These are phyloP conservation scores for Thraustochytrium sp. DNA, from an alignment of 352 stramenopile genomes.

Conservation along the genomic window DNA sequence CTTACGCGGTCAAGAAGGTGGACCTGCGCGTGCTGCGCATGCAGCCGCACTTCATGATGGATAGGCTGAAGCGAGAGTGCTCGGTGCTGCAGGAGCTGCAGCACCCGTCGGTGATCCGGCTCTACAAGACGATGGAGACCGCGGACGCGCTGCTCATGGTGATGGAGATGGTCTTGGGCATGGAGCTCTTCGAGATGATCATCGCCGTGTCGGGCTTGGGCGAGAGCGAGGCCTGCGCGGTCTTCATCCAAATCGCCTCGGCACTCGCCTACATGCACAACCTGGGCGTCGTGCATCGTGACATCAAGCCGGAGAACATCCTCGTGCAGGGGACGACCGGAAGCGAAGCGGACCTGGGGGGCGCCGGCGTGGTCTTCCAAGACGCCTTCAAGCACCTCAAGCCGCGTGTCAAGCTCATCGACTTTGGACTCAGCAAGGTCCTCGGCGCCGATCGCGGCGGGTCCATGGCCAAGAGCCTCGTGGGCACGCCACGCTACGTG, in stretches of 20 bases:
- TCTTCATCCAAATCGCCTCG: conserved; percentile 49
- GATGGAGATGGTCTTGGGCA: conserved; percentile 55
- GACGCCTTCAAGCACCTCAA: conserved; percentile 48
- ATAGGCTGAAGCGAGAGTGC: conserved; percentile 53
- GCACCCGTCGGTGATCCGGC: conserved; percentile 54
- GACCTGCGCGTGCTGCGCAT: conserved; percentile 56
- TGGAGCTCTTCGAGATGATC: conserved; percentile 58
- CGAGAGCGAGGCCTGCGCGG: conserved; percentile 40
- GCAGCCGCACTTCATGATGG: conserved; percentile 53
- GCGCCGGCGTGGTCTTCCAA: not conserved
- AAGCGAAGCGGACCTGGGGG: conserved; percentile 12
- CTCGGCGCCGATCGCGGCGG: conserved; percentile 48
- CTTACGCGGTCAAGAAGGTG: conserved; percentile 57
- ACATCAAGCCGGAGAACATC: conserved; percentile 51
- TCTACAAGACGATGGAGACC: conserved; percentile 52
- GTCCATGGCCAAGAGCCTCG: conserved; percentile 56
- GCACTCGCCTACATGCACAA: conserved; percentile 61
- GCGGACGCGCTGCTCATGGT: conserved; percentile 52
- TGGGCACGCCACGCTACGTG: conserved; percentile 57
- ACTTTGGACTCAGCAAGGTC: conserved; percentile 58
- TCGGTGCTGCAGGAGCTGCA: conserved; percentile 52
- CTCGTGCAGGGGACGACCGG: conserved; percentile 46
- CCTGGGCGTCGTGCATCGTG: conserved; percentile 57
- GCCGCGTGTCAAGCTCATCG: conserved; percentile 53
- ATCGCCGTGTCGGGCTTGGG: conserved; percentile 42